Evolutionary conservation across 768 basidiomycete species (phyloP), one percentile per base, ranked within the genome.

Genomic region (Leucogyrophana mollusca): DNA sequence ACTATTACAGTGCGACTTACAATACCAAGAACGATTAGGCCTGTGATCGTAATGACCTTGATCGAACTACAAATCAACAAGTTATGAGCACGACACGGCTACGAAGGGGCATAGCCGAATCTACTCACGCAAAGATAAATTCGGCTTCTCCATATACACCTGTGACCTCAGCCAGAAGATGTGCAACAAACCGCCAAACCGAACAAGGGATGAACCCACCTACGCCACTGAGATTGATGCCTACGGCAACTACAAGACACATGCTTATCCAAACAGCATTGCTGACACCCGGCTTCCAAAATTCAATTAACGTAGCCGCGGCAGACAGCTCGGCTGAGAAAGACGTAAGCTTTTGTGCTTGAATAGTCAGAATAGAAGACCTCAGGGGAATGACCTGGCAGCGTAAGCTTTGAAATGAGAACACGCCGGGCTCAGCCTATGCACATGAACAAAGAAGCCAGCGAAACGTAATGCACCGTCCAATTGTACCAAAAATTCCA

Each of bases 111-210:
- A 30, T 30, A 30, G 27, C 27, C 27, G 27, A 13, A 6, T 30
- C 7, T 6, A 65, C 62, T 37, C 51, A 64, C 53, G 73, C 67
- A 52, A 80, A 78, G 54, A 75, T 64, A 59, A 78, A 79, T 48
- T 79, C 77, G 16, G 68, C 61, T 46, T 76, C 75, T 32, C 73
- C 74, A 33, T 73, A 76, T 38, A 65, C 68, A 40, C 71, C 73
- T 53, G 8, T 2, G 24, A 13, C 2, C 5, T 46, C 25, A 34
- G 10, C 18, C 17, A 25, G 21, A 30, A 16, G n/a, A 23, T 24
- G n/a, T 23, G 2, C 27, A 11, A 9, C 17, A 7, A 10, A 38
- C 13, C 4, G 1, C 4, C 14, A 8, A 25, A 23, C 7, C 9
- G 23, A 11, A 1, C 20, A 10, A 38, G 20, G 18, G 14, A 23